phyloP scores from a whole-genome alignment of 2,329 filamentous ascomycete species.

The Microascus cirrosus region DNA sequence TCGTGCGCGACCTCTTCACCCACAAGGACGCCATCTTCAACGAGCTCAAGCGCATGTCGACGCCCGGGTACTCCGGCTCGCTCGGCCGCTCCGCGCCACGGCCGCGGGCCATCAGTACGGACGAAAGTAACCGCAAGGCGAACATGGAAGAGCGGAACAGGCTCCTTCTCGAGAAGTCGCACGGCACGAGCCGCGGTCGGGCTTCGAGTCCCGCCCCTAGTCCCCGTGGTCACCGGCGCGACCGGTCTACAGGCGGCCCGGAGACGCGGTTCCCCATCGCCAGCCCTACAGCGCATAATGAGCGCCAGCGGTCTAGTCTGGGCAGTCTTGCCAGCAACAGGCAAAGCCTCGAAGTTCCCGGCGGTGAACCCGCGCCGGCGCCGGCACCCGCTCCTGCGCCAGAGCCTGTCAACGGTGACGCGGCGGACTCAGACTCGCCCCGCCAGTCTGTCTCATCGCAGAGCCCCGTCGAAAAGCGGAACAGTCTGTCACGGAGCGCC shows the following conservation, averaged over 20 bases:
- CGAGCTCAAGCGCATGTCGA: conserved; percentile 84
- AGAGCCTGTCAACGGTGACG: conserved; percentile 10
- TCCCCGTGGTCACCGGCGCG: conserved; percentile 55
- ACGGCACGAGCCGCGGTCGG: conserved; percentile 66
- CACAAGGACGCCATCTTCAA: conserved; percentile 95
- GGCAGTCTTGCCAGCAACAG: conserved; percentile 42
- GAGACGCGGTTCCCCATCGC: conserved; percentile 81
- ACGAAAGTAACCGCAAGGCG: conserved; percentile 88
- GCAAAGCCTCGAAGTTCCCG: conserved; percentile 73
- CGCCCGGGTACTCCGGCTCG: conserved; percentile 54
- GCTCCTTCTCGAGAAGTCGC: conserved; percentile 61
- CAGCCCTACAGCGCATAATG: conserved; percentile 44
- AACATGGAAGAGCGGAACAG: conserved; percentile 90
- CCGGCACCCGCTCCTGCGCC: conserved; percentile 15
- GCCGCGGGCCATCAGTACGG: conserved; percentile 80
- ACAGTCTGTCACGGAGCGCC: conserved; percentile 47
- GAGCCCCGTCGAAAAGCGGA: conserved; percentile 45
- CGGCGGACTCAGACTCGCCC: conserved; percentile 9
- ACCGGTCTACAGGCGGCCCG: conserved; percentile 62
- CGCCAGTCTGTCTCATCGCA: conserved; percentile 7
- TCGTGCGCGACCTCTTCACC: conserved; percentile 83
- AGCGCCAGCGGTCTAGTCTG: conserved; percentile 37
- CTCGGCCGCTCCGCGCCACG: conserved; percentile 40
- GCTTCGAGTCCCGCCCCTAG: conserved; percentile 52
- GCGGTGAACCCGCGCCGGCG: conserved; percentile 22